These are phyloP conservation scores for Ophiostoma sp. DNA, from an alignment of 2,329 filamentous ascomycete species.

Conservation along the genomic window DNA sequence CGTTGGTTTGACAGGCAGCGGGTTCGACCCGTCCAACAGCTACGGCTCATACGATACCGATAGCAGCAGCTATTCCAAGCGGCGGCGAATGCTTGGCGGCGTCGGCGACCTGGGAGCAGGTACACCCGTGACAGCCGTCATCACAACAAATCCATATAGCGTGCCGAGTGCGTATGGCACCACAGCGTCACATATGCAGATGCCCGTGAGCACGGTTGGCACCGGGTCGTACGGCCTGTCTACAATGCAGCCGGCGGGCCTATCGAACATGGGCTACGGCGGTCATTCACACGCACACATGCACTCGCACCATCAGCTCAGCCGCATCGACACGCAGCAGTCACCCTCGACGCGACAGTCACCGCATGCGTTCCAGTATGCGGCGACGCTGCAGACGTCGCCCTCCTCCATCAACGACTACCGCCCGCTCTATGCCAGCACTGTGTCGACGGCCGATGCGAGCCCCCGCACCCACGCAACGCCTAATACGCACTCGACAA, in stretches of 20 bases:
- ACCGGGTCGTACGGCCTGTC: conserved; percentile 22
- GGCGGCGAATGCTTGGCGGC: conserved; percentile 20
- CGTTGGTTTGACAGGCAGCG: conserved; percentile 8
- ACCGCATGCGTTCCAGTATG: conserved; percentile 23
- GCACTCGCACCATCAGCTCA: conserved; percentile 18
- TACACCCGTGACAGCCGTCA: background rate
- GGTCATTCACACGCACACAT: background rate
- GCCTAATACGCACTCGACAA: conserved; percentile 22
- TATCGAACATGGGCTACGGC: conserved; percentile 4
- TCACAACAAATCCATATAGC: background rate
- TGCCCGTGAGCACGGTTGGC: conserved; percentile 22
- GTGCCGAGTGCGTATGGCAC: background rate
- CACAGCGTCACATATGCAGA: conserved; percentile 14
- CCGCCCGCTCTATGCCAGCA: conserved; percentile 23
- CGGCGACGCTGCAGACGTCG: conserved; percentile 20
- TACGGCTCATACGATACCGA: conserved; percentile 23
- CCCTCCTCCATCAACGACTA: conserved; percentile 24
- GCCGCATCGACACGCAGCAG: conserved; percentile 25
- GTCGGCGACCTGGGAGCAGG: conserved; percentile 11
- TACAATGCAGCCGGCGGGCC: conserved; percentile 8
- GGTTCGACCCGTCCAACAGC: conserved; percentile 13
- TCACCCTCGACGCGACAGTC: conserved; percentile 24
- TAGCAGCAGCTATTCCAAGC: conserved; percentile 15
- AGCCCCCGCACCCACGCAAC: conserved; percentile 26
- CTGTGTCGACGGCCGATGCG: conserved; percentile 18